phyloP scores from a whole-genome alignment of 257 asterid genomes.

The Solanum stenotomum region DNA sequence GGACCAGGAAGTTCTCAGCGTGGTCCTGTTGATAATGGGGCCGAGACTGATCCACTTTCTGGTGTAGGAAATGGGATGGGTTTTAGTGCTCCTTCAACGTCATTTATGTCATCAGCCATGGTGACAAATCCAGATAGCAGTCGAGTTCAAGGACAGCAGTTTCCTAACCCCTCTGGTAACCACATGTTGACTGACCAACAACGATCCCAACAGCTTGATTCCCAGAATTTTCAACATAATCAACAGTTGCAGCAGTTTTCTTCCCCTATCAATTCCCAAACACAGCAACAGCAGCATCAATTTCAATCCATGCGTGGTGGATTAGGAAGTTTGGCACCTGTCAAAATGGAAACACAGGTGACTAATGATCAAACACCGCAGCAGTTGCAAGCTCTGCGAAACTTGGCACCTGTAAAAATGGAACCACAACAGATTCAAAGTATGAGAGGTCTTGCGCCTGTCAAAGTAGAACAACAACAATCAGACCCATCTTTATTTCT shows the following conservation, averaged over 20 bases:
- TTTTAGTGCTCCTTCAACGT: constrained; percentile 35
- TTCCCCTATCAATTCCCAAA: constrained; percentile 36
- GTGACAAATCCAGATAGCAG: constrained; percentile 23
- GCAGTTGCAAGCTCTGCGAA: constrained; percentile 48
- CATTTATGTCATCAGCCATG: constrained; percentile 25
- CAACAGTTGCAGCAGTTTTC: constrained; percentile 56
- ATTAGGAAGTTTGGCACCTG: constrained; percentile 20
- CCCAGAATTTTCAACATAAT: constrained; percentile 37
- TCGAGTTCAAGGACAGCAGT: constrained; percentile 58
- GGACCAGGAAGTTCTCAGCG: constrained; percentile 46
- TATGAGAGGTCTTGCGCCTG: constrained; percentile 45
- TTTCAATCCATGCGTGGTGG: constrained; percentile 49
- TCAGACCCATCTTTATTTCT: constrained; percentile 62
- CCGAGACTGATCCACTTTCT: constrained; percentile 42
- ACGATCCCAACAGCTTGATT: constrained; percentile 46
- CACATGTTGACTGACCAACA: constrained; percentile 53
- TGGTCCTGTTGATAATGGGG: constrained; percentile 39
- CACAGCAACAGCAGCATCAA: constrained; percentile 39
- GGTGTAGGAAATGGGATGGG: constrained; percentile 43
- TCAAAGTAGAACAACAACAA: constrained; percentile 72
- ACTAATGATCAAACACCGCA: constrained; percentile 44
- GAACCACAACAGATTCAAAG: constrained; percentile 50
- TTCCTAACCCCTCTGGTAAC: constrained; percentile 29
- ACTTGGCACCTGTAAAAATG: constrained; percentile 40
- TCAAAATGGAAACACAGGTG: constrained; percentile 55